phyloP scores from a whole-genome alignment of 2,329 filamentous ascomycete genomes.

The Coniochaeta sp. region DNA sequence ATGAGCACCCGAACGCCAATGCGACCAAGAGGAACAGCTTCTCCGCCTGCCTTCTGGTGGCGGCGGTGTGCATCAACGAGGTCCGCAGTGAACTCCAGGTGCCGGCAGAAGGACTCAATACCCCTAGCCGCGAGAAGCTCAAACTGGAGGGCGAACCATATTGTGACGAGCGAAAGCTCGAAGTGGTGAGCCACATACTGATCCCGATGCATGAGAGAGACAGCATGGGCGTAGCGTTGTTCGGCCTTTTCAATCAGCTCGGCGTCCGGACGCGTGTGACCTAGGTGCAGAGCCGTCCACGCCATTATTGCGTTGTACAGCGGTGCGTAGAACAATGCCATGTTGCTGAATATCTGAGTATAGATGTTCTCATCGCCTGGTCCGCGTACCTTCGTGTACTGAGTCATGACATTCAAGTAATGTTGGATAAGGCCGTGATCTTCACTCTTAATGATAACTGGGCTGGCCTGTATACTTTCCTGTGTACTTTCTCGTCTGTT shows the following conservation, averaged over 20 bases:
- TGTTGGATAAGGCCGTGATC: slow-evolving; percentile 14
- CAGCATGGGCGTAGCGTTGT: background rate
- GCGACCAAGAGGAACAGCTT: slow-evolving; percentile 9
- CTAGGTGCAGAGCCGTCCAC: slow-evolving; percentile 8
- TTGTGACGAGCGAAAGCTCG: slow-evolving; percentile 13
- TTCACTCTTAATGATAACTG: slow-evolving; percentile 9
- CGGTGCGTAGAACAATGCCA: slow-evolving; percentile 13
- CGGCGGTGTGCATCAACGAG: slow-evolving; percentile 12
- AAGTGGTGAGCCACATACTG: slow-evolving; percentile 10
- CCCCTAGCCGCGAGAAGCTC: slow-evolving; percentile 12
- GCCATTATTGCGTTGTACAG: slow-evolving; percentile 12
- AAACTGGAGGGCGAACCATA: slow-evolving; percentile 14
- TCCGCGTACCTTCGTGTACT: slow-evolving; percentile 11
- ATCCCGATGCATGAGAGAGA: slow-evolving; percentile 9
- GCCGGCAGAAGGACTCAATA: slow-evolving; percentile 9
- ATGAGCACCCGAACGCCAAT: slow-evolving; percentile 11
- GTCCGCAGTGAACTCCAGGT: slow-evolving; percentile 12
- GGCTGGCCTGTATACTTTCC: no score
- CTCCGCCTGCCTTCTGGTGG: slow-evolving; percentile 10
- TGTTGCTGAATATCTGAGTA: slow-evolving; percentile 14
- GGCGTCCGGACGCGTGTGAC: no score
- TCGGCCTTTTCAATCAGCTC: no score
- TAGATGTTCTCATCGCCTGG: slow-evolving; percentile 13
- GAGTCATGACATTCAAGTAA: slow-evolving; percentile 13
- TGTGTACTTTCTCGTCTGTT: no score